Percentiles rank a stretch among this genome's conserved stretches.
Conservation (phyloP, 108 stramenopile species). For the Pseudonitzschia multiseries region DNA sequence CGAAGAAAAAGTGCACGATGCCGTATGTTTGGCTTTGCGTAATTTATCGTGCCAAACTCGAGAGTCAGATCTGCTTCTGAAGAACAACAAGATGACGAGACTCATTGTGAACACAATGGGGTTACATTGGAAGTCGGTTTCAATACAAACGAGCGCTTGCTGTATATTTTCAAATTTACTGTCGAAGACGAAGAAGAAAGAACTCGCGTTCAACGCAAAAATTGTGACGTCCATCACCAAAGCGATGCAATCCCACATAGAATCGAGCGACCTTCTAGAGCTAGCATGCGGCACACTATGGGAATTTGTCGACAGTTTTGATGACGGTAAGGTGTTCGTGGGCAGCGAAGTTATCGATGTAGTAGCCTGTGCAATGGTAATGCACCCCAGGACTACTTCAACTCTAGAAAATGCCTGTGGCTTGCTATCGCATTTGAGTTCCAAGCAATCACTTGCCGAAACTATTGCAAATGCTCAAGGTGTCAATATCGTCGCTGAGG, state of each 20-base stretch:
- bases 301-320: slow-evolving; percentile 37
- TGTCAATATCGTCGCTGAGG: slow-evolving; percentile 46
- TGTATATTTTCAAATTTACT: slow-evolving; percentile 34
- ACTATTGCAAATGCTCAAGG: slow-evolving; percentile 50
- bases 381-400: slow-evolving; percentile 39
- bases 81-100: slow-evolving; percentile 12
- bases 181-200: slow-evolving; percentile 22
- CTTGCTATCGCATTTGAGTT: slow-evolving; percentile 45
- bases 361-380: slow-evolving; percentile 47
- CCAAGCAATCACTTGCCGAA: slow-evolving; percentile 26
- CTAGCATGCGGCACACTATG: slow-evolving; percentile 52
- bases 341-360: slow-evolving; percentile 52
- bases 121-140: slow-evolving; percentile 7
- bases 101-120: slow-evolving; percentile 31
- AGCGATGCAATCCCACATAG: slow-evolving; percentile 54
- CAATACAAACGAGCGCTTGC: slow-evolving; percentile 36
- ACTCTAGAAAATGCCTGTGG: slow-evolving; percentile 55
- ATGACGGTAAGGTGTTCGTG: slow-evolving; percentile 35
- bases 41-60: slow-evolving; percentile 30
- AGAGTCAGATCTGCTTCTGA: slow-evolving; percentile 17
- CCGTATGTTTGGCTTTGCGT: slow-evolving; percentile 32
- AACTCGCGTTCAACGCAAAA: slow-evolving; percentile 7
- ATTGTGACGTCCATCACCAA: slow-evolving; percentile 34
- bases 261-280: slow-evolving; percentile 50
- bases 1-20: slow-evolving; percentile 34